Evolutionary conservation across 2,329 filamentous ascomycete species (phyloP), one percentile per base, ranked within the genome.

Genomic region (Fonsecaea monophora): DNA sequence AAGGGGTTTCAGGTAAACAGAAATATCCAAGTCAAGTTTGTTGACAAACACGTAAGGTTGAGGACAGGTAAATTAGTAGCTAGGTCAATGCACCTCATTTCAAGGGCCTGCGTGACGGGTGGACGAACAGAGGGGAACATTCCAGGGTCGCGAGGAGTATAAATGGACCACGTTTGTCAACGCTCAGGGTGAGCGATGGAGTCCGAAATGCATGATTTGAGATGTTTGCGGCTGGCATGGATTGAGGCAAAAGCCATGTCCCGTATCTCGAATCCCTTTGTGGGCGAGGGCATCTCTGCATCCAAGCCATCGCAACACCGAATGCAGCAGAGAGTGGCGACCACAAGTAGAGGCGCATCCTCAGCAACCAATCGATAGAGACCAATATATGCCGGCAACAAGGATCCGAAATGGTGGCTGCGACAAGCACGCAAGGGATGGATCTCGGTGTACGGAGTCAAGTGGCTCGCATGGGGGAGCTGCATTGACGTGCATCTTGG

Each of bases 121-220:
- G 45, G 21, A 15, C 25, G 45, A 25, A 50, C 18, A 4, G 45
- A 15, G 21, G 42, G 45, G 45, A 50, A 50, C 45, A 50, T 50
- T 50, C 45, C 45, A 50, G 45, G 45, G 18, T 50, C 45, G 18
- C 9, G 9, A 4, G 9, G 21, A 25, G 45, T 50, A 50, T 50
- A 21, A 50, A 25, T 25, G 45, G 45, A 25, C 45, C 18, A 25
- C 45, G 21, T 50, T 50, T 50, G 45, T 50, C 45, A 50, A 50
- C 40, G 40, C 40, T 45, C 40, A 45, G 40, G 40, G 45, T 25
- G 45, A 50, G 21, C 18, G 45, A 25, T 13, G 18, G 45, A 25
- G 45, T 50, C 21, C 25, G 45, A 50, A 50, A 13, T 9, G 12
- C 18, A 50, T 13, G 45, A 50, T 25, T 30, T 50, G 45, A 50